Conservation (phyloP, 2,329 filamentous ascomycete genomes). For the Arachnopeziza araneosa region DNA sequence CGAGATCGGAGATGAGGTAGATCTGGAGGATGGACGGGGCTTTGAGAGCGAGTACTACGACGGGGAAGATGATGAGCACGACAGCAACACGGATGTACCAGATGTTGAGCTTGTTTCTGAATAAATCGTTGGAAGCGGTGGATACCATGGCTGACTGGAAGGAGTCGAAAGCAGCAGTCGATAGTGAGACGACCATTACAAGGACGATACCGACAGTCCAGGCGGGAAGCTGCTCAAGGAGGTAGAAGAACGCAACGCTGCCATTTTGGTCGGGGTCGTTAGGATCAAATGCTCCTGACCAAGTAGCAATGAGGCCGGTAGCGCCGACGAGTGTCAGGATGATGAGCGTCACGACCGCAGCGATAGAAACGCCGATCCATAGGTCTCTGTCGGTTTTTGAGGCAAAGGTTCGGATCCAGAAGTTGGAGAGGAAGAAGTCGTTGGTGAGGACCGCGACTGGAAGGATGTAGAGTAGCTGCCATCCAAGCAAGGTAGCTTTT, state of each 20-base stretch:
- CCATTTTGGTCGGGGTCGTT: conserved; percentile 57
- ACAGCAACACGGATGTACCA: conserved; percentile 67
- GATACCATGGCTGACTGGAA: conserved; percentile 81
- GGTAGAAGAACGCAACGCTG: conserved; percentile 67
- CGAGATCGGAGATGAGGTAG: conserved; percentile 75
- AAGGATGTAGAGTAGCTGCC: conserved; percentile 81
- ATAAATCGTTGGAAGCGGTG: conserved; percentile 78
- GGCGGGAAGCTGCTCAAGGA: conserved; percentile 64
- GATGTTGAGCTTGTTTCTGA: conserved; percentile 73
- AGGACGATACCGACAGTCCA: conserved; percentile 82
- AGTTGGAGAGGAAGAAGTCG: conserved; percentile 79
- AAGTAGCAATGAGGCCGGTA: conserved; percentile 69
- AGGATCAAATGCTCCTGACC: conserved; percentile 64
- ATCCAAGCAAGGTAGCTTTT: conserved; percentile 66
- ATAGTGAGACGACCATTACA: conserved; percentile 73
- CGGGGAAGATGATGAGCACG: conserved; percentile 67
- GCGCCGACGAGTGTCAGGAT: conserved; percentile 69
- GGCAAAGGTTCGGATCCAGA: conserved; percentile 80
- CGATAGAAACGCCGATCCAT: conserved; percentile 66
- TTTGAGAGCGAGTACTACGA: conserved; percentile 67
- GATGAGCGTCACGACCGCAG: conserved; percentile 57
- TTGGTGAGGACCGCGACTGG: conserved; percentile 77
- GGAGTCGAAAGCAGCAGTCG: conserved; percentile 73
- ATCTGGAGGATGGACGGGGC: conserved; percentile 73
- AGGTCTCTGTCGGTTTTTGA: conserved; percentile 75